Evolutionary conservation across 345 rosid species (phyloP), one percentile per base, ranked within the genome.

Genomic region (Citrus hindsii): DNA sequence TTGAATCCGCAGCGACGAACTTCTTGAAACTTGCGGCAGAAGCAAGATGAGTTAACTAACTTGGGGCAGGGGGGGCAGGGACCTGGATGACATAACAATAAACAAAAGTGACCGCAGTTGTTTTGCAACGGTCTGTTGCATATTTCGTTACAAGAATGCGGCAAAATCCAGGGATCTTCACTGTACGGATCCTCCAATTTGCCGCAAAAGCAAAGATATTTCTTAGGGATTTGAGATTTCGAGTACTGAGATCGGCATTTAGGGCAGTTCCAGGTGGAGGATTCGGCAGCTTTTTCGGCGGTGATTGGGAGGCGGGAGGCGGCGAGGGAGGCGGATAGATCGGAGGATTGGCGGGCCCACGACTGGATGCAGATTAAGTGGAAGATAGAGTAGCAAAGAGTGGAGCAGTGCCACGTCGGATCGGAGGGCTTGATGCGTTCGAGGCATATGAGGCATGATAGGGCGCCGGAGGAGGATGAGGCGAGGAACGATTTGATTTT

Each of bases 11-110:
- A 95, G 0, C 99, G 87, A 74, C 91, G 91, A 69, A 89, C 92
- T 51, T 90, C 97, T 48, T 82, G 88, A 13, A 85, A 76, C 24
- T 84, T 84, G 0, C 92, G 90, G 21, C 98, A 95, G 74, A 89
- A 93, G 82, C 98, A 95, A 22, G 72, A 70, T 24, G 86, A 69
- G 53, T 86, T 85, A 3, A 91, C 87, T 3, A 92, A 87, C 84
- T 92, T 90, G 1, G 98, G 98, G 76, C 98, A 95, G 55, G 98
- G 79, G 0, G 99, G 96, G 79, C 97, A 92, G 30, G 98, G 95
- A 12, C 98, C 99, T 2, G 99, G 98, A 67, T 95, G 99, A 56
- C 94, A 93, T 18, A 95, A 82, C 9, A 95, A 81, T 78, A 95
- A 83, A 65, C 99, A 93, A 70, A 81, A 85, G 75, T 95, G 98